Conservation (phyloP, 768 basidiomycete genomes). For the Asterophora parasitica region DNA sequence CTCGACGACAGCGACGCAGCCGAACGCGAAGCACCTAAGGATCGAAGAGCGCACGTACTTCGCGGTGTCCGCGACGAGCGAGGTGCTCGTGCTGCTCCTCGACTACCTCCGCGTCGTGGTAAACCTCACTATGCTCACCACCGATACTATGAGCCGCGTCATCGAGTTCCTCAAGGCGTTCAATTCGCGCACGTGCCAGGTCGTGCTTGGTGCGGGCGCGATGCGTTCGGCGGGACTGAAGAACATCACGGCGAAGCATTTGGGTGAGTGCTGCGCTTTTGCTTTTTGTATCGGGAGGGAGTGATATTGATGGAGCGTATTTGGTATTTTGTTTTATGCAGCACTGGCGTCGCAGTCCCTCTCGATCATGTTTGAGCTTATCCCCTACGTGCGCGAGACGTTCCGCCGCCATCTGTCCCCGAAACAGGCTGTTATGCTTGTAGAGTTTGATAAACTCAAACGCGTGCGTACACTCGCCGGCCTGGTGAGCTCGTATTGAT, state of each 20-base stretch:
- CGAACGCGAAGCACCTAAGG: conserved; percentile 49
- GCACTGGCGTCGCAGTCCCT: conserved; percentile 95
- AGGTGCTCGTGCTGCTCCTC: conserved; percentile 62
- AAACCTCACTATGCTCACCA: conserved; percentile 84
- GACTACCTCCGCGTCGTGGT: conserved; percentile 89
- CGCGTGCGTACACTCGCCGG: conserved; percentile 58
- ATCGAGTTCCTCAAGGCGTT: conserved; percentile 97
- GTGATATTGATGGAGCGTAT: too few species aligned
- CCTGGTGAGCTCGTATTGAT: not conserved
- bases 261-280: conserved; percentile 50
- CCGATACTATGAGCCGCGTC: conserved; percentile 90
- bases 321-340: too few species aligned
- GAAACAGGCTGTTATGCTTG: conserved; percentile 94
- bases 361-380: conserved; percentile 89
- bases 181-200: conserved; percentile 97
- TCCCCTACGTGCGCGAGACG: conserved; percentile 93
- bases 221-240: conserved; percentile 97
- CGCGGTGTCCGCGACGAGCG: conserved; percentile 79
- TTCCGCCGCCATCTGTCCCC: conserved; percentile 90
- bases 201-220: conserved; percentile 97
- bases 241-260: conserved; percentile 97
- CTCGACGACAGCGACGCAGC: conserved; percentile 16
- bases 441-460: conserved; percentile 98
- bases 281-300: too few species aligned
- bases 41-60: conserved; percentile 87